Evolutionary conservation across 805 yeast genomes (phyloP).

Genomic region (Starmera caribaea): DNA sequence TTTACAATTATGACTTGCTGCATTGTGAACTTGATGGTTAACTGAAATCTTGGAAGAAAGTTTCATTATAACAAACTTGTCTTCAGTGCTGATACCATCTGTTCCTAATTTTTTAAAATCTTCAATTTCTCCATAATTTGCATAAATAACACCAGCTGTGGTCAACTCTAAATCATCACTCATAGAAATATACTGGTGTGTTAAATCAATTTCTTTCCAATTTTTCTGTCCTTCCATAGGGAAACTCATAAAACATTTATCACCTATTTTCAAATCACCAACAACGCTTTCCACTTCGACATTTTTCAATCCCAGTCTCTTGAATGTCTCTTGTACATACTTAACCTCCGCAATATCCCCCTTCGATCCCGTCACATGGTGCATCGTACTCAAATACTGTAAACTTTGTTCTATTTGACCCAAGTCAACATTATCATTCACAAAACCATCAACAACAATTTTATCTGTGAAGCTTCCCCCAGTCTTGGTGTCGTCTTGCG

Average conservation of each 20-base stretch:
- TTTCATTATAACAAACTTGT: slow-evolving; percentile 46
- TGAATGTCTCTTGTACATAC: slow-evolving; percentile 52
- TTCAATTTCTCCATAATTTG: slow-evolving; percentile 48
- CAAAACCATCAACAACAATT: slow-evolving; percentile 36
- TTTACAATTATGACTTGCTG: slow-evolving; percentile 44
- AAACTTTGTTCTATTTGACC: slow-evolving; percentile 53
- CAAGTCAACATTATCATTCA: slow-evolving; percentile 42
- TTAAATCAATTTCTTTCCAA: slow-evolving; percentile 19
- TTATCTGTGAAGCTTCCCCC: slow-evolving; percentile 60
- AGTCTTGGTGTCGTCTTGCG: slow-evolving; percentile 29
- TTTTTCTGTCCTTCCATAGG: slow-evolving; percentile 31
- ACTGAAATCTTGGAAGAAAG: slow-evolving; percentile 41
- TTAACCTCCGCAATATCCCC: slow-evolving; percentile 71
- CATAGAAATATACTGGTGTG: slow-evolving; percentile 57
- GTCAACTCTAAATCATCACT: slow-evolving; percentile 47
- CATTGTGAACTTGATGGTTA: slow-evolving; percentile 42
- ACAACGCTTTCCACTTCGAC: slow-evolving; percentile 31
- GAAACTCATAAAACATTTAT: slow-evolving; percentile 54
- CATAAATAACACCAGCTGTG: slow-evolving; percentile 46
- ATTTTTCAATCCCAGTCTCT: slow-evolving; percentile 42
- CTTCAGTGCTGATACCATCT: slow-evolving; percentile 30
- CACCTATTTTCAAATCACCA: slow-evolving; percentile 14
- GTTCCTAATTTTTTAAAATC: slow-evolving; percentile 40
- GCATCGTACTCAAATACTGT: slow-evolving; percentile 69
- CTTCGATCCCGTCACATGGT: slow-evolving; percentile 81